Base-by-base conservation (phyloP, 192 early-diverging fungal species). In the Coemansia sp. region DNA sequence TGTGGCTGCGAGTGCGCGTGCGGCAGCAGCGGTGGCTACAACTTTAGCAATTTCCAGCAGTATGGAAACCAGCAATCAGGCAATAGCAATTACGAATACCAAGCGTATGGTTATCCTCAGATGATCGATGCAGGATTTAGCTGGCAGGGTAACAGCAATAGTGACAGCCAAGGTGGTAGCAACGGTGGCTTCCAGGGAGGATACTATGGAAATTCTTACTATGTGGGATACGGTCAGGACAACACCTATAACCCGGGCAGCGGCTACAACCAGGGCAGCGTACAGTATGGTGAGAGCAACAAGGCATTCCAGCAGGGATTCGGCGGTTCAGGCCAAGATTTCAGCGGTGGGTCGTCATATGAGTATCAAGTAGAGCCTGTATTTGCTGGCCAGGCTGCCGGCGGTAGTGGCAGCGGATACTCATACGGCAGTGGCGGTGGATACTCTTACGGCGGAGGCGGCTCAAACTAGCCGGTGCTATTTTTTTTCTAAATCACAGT, bases 1-100 rank as follows among this genome's bases (percentile, higher is more conserved):
- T 59, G 58, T 25, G 20, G 40, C 22, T 46, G 58, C 58, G 19
- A 40, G 37, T 37, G 57, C 23, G 38, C 20, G 1, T 59, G 57
- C 10, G 40, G 58, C 38, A 26, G 44, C 44, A 36, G 40, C 42
- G 22, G 23, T 21, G 20, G 38, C 42, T 47, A 14, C 31, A 15
- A 15, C 34, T 59, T 7, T 38, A 17, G 34, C 12, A 28, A 37
- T 19, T 59, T 28, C 21, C 31, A 40, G 40, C 57, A 59, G 21
- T 59, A 44, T 31, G 57, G 57, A 21, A 12, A 22, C 17, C 12
- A 19, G 17, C 11, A 37, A 12, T 17, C 38, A 9, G 38, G 9
- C 31, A 22, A 40, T 28, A 59, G 14, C 20, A 11, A 12, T 23
- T 23, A 22, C 7, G 46, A 48, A 48, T 49, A 49, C 15, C 11